Conservation (phyloP, 1,284 basidiomycete species). For the Cerrena zonata region DNA sequence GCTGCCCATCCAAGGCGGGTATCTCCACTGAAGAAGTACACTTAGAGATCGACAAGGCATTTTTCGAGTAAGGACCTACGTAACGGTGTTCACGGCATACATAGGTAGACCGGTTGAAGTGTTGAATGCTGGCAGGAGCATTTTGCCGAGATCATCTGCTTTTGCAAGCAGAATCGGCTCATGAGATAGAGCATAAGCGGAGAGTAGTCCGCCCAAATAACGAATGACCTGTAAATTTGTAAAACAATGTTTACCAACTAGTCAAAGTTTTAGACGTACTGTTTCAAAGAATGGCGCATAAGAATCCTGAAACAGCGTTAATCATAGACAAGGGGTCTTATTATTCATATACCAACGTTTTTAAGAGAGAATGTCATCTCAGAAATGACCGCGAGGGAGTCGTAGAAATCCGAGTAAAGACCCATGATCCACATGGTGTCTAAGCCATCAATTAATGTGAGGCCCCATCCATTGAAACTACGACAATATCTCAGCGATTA, state of each 20-base stretch:
- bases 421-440: constrained; percentile 75
- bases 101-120: constrained; percentile 43
- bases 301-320: constrained; percentile 17
- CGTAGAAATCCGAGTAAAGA: constrained; percentile 61
- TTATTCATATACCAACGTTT: constrained; percentile 30
- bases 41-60: background rate
- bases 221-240: constrained; percentile 38
- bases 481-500: constrained; percentile 1
- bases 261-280: constrained; percentile 13
- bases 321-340: constrained; percentile 3
- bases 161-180: constrained; percentile 41
- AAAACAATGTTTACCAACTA: background rate
- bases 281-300: constrained; percentile 61
- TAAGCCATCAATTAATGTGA: constrained; percentile 67
- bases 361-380: constrained; percentile 50
- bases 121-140: constrained; percentile 46
- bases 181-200: constrained; percentile 59
- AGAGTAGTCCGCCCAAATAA: constrained; percentile 62
- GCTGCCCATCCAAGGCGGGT: constrained; percentile 19
- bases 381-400: constrained; percentile 56
- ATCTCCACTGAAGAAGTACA: constrained; percentile 9
- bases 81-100: constrained; percentile 37
- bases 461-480: constrained; percentile 73
- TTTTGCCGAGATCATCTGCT: constrained; percentile 45
- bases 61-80: constrained; percentile 23